These are phyloP conservation scores for Lactifluus echinatus DNA, from an alignment of 768 basidiomycete species.

Conservation along the genomic window DNA sequence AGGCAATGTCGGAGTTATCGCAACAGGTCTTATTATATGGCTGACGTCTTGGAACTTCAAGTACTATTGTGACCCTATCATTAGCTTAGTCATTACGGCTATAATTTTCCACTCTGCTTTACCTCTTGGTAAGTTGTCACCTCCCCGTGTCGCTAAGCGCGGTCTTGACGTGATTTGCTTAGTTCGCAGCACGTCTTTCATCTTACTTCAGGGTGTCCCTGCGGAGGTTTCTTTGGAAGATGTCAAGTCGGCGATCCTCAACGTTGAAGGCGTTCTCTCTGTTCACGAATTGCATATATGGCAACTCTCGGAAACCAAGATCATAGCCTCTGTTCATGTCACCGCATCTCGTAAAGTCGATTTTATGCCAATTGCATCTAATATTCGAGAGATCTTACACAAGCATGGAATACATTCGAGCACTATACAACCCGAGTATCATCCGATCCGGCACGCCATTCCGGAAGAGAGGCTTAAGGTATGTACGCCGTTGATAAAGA, in stretches of 20 bases:
- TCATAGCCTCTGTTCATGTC: conserved; percentile 94
- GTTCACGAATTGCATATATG: conserved; percentile 95
- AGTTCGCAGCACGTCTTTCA: conserved; percentile 90
- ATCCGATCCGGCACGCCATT: conserved; percentile 29
- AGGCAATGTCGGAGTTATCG: conserved; percentile 96
- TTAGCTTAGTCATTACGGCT: conserved; percentile 87
- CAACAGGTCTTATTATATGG: conserved; percentile 93
- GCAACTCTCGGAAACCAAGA: conserved; percentile 93
- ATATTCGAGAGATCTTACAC: conserved; percentile 80
- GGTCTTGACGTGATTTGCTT: conserved; percentile 15
- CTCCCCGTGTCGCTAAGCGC: neutral
- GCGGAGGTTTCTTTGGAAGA: conserved; percentile 83
- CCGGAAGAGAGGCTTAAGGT: conserved; percentile 47
- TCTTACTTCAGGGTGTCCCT: conserved; percentile 91
- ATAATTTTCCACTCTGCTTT: conserved; percentile 96
- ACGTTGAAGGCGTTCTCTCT: conserved; percentile 77
- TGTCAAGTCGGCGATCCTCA: conserved; percentile 71
- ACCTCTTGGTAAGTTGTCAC: conserved; percentile 58
- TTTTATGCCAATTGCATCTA: conserved; percentile 83
- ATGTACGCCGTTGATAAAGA: neutral
- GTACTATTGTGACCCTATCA: conserved; percentile 87
- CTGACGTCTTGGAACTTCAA: conserved; percentile 75
- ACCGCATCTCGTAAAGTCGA: conserved; percentile 72
- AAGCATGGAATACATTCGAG: conserved; percentile 89
- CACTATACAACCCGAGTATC: conserved; percentile 90